phyloP scores from a whole-genome alignment of 1,284 basidiomycete genomes.

The Entoloma clypeatum region DNA sequence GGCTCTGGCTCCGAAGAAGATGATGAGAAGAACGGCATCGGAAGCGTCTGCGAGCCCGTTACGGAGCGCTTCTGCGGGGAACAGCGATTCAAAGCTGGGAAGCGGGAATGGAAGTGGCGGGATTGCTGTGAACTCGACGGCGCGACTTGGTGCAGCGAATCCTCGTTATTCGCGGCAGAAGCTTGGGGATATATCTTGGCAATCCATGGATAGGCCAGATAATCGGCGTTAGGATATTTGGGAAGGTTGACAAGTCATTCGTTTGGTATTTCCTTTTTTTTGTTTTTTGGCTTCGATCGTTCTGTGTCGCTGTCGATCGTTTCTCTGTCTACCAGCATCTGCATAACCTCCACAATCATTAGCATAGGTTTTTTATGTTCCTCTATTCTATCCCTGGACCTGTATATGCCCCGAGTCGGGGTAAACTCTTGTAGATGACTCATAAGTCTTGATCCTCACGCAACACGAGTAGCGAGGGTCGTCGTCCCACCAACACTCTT shows the following conservation, averaged over 20 bases:
- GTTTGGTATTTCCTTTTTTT: slow-evolving; percentile 5
- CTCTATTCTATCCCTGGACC: slow-evolving; percentile 7
- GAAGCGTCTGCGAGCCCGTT: slow-evolving; percentile 48
- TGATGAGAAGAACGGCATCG: slow-evolving; percentile 63
- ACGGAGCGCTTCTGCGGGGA: slow-evolving; percentile 12
- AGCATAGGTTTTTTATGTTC: slow-evolving; percentile 15
- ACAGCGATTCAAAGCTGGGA: slow-evolving; percentile 4
- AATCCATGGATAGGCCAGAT: slow-evolving; percentile 12
- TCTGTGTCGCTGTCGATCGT: slow-evolving; percentile 20
- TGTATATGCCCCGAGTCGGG: too few relatives aligned
- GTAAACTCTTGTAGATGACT: too few relatives aligned
- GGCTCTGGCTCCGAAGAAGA: slow-evolving; percentile 58
- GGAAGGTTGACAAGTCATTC: slow-evolving; percentile 16
- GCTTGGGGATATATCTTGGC: slow-evolving; percentile 20
- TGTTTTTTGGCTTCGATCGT: slow-evolving; percentile 12
- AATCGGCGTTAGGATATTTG: too few relatives aligned
- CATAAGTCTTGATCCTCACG: too few relatives aligned
- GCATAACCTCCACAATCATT: slow-evolving; percentile 17
- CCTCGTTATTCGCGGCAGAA: slow-evolving; percentile 13
- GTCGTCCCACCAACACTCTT: too few relatives aligned
- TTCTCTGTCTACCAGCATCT: slow-evolving; percentile 14
- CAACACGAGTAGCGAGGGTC: too few relatives aligned
- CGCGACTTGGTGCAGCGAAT: slow-evolving; percentile 6
- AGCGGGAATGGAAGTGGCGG: slow-evolving; percentile 10
- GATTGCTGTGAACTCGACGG: slow-evolving; percentile 2